Percentiles rank a stretch among this genome's conserved stretches.
These are phyloP conservation scores for Porphyrellus cyaneotinctus DNA, from an alignment of 768 basidiomycete species.

Conservation along the genomic window DNA sequence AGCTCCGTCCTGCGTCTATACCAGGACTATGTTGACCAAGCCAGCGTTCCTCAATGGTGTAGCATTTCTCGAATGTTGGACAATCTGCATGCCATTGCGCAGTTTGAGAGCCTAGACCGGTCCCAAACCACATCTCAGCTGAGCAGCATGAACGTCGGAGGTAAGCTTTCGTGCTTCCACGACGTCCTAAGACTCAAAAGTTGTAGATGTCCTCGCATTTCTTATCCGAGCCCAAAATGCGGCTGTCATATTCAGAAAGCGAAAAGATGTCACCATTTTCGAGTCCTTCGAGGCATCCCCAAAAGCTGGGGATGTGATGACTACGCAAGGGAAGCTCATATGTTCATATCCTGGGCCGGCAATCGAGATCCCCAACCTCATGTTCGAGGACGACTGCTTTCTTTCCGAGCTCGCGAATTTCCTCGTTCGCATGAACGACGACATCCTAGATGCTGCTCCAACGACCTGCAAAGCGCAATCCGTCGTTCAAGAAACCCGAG, in stretches of 20 bases:
- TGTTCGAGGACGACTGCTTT: constrained; percentile 30
- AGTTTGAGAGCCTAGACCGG: neutral
- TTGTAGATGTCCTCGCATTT: constrained; percentile 35
- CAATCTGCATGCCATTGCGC: constrained; percentile 13
- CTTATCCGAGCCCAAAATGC: constrained; percentile 47
- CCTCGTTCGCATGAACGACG: constrained; percentile 32
- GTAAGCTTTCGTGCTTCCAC: constrained; percentile 1
- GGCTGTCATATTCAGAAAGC: constrained; percentile 38
- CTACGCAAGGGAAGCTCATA: constrained; percentile 38
- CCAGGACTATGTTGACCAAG: neutral
- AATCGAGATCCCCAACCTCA: constrained; percentile 31
- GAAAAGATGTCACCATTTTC: constrained; percentile 28
- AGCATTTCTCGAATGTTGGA: constrained; percentile 29
- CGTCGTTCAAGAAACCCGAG: constrained; percentile 35
- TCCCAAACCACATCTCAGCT: constrained; percentile 18
- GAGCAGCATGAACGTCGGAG: constrained; percentile 14
- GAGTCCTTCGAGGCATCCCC: constrained; percentile 48
- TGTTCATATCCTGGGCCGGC: constrained; percentile 45
- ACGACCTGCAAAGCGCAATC: constrained; percentile 37
- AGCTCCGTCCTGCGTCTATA: constrained; percentile 21
- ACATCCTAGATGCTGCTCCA: constrained; percentile 33
- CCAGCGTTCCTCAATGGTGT: constrained; percentile 26
- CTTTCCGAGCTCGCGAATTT: constrained; percentile 35
- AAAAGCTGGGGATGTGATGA: constrained; percentile 33
- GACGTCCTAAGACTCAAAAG: neutral